Base-by-base conservation (phyloP, 306 rosid species). In the Cicer arietinum region DNA sequence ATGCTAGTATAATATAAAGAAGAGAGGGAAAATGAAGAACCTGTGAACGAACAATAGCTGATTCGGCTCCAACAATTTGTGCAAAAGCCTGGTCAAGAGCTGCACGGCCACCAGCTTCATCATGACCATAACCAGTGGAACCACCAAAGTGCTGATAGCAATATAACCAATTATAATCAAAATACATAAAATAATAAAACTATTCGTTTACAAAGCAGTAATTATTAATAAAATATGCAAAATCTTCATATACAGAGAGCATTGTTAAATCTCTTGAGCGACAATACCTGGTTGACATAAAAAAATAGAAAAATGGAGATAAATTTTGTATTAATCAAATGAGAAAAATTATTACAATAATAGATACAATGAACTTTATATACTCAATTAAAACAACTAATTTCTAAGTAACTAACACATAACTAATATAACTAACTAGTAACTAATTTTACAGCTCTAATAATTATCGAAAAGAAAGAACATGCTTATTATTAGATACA, bases 111-210 rank as follows among this genome's bases (percentile, higher is more conserved):
- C 98, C 98, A 46, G 94, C 94, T 85, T 93, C 98, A 76, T 93
- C 98, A 41, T 93, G 98, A 69, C 98, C 98, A 89, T 93, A 93
- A 70, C 98, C 98, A 50, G 98, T 93, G 81, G 86, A 78, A 83
- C 98, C 98, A 4, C 88, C 90, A 80, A 93, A 89, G 82, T 93
- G 97, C 98, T 93, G 85, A 79, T 82, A 66, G 45, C 54, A 74
- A 67, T 2, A 50, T 69, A 67, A 46, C 58, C 71, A 71, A 72
- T 57, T 41, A 60, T 35, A 71, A 9, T 45, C 50, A 41, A 68
- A 50, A 54, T 42, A 50, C 30, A 6, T 37, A 78, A 39, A 64
- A 59, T 3, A 76, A 30, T 3, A 0, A 30, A 30, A 45, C 18
- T 18, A 10, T 58, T 58, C 0, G 20, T 10, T 10, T 58, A 58